A percentile compares a stretch with the other conserved stretches of the same genome.
Evolutionary conservation across 768 basidiomycete species (phyloP).

Genomic region (Russula emetica): DNA sequence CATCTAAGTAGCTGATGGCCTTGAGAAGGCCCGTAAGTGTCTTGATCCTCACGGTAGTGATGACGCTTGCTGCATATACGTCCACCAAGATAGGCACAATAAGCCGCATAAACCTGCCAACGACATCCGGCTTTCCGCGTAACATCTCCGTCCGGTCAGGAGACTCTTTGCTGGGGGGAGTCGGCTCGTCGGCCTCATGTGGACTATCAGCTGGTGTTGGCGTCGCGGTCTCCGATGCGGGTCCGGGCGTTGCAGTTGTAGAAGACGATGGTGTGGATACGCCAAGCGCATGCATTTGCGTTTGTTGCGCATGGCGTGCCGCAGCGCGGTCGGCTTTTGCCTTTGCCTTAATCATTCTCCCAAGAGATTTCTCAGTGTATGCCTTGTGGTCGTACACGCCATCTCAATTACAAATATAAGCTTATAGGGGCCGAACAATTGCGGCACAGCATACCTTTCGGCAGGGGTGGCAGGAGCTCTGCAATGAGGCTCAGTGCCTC

Average conservation of each 20-base stretch:
- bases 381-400: slow-evolving; percentile 92
- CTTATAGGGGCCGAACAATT: not conserved
- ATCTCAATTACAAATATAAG: slow-evolving; percentile 44
- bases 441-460: slow-evolving; percentile 61
- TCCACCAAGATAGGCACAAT: slow-evolving; percentile 93
- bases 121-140: slow-evolving; percentile 67
- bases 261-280: slow-evolving; percentile 21
- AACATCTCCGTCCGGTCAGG: slow-evolving; percentile 69
- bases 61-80: slow-evolving; percentile 98
- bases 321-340: slow-evolving; percentile 77
- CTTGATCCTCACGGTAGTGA: slow-evolving; percentile 80
- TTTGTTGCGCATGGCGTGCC: slow-evolving; percentile 48
- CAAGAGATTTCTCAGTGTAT: slow-evolving; percentile 83
- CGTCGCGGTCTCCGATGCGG: slow-evolving; percentile 36
- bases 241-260: slow-evolving; percentile 28
- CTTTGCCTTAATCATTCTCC: slow-evolving; percentile 73
- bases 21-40: slow-evolving; percentile 85
- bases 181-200: slow-evolving; percentile 23
- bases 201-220: slow-evolving; percentile 33
- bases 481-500: slow-evolving; percentile 86
- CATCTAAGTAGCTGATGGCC: slow-evolving; percentile 84
- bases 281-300: slow-evolving; percentile 16
- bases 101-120: slow-evolving; percentile 80
- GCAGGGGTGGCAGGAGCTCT: slow-evolving; percentile 89
- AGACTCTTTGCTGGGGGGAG: slow-evolving; percentile 34